These are phyloP conservation scores for Phytopythium delawarense DNA, from an alignment of 352 stramenopile species.

Conservation along the genomic window DNA sequence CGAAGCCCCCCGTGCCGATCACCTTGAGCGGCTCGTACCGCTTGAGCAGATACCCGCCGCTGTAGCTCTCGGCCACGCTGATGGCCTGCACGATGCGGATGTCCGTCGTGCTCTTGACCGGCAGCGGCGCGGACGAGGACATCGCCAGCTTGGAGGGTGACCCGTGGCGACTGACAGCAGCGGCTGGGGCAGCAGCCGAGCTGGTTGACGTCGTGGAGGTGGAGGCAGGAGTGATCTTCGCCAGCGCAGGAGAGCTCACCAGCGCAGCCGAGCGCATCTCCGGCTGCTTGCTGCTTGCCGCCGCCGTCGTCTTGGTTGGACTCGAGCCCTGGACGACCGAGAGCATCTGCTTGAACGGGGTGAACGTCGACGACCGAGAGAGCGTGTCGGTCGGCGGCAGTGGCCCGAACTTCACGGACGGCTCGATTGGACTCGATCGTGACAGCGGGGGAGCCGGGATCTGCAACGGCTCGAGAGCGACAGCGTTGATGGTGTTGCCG, in stretches of 20 bases:
- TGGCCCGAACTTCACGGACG: background rate
- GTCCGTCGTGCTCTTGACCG: slow-evolving; percentile 20
- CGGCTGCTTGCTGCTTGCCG: background rate
- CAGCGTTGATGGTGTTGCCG: background rate
- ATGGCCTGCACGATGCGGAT: slow-evolving; percentile 62
- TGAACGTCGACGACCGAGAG: background rate
- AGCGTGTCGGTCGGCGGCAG: background rate
- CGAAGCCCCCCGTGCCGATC: slow-evolving; percentile 82
- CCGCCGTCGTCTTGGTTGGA: background rate
- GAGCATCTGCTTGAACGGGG: background rate
- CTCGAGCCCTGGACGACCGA: background rate
- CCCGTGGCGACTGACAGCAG: slow-evolving; percentile 8
- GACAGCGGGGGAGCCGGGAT: background rate
- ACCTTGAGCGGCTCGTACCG: slow-evolving; percentile 80
- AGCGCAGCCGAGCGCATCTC: background rate
- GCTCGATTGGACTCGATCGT: background rate
- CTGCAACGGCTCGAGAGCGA: background rate
- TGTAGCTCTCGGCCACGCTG: slow-evolving; percentile 80
- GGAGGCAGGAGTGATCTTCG: background rate
- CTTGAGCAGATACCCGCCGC: slow-evolving; percentile 62
- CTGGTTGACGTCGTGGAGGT: background rate
- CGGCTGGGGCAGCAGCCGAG: slow-evolving; percentile 13
- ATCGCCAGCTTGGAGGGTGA: slow-evolving; percentile 2
- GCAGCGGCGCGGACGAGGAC: slow-evolving; percentile 1
- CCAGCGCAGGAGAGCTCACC: background rate